Evolutionary conservation across 2,329 filamentous ascomycete species (phyloP), one percentile per base, ranked within the genome.

Genomic region (Mariannaea elegans): DNA sequence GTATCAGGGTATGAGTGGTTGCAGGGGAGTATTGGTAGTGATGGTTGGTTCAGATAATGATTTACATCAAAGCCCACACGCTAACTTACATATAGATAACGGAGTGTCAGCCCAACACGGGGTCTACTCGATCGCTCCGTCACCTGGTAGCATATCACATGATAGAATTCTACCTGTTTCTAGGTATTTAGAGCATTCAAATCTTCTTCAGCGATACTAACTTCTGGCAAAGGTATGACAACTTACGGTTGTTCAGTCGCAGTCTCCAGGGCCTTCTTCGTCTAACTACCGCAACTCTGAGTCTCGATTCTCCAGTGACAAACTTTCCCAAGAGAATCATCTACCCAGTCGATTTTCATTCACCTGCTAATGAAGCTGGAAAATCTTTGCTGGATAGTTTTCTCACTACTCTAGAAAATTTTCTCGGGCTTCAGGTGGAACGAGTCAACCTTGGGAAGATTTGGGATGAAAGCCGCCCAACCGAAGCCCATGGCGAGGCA

Each of bases 1-100:
- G 48, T 79, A 7, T 72, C 74, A 12, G 72, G 73, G 1, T 82
- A 82, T 57, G 65, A 73, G 4, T 83, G 80, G 80, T 53, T 83
- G 4, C 71, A 75, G 27, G 55, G 73, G 21, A 72, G 77, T 2
- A 61, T 80, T 54, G 73, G 72, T 1, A 46, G 80, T 54, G 76
- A 78, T 63, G 59, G 78, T 78, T 47, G 63, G 76, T 31, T 70
- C 14, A 10, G 2, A 8, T 29, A 6, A 8, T 13, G 16, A 6
- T 7, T 8, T 18, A 2, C 4, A 16, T 3, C 1, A 36, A 21
- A 19, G 18, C 31, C 10, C 3, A 14, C 12, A 7, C 2, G 12
- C 75, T 70, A 61, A 76, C 54, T 66, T 31, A 0, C 3, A 29
- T 65, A 54, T 44, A 50, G 61, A 72, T 18, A 68, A 68, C 2